Evolutionary conservation across 164 flowering plant genomes (phyloP), one percentile per base, ranked within the genome.

Genomic region (Vitis rupestris): DNA sequence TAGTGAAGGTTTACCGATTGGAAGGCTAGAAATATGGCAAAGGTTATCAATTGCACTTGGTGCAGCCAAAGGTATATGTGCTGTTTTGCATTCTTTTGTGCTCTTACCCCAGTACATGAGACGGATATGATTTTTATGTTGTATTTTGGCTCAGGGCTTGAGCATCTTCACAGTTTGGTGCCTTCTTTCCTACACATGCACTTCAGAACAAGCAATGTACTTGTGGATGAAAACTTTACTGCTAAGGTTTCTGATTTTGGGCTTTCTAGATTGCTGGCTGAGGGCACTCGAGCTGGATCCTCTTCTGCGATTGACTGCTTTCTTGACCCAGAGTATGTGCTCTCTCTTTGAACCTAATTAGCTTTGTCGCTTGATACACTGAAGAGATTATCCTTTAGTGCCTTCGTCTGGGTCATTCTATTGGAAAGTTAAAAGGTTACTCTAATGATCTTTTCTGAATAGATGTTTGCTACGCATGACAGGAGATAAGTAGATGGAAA

Each of bases 201-300:
- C 75, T 83, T 85, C 82, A 76, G 76, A 67, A 79, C 83, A 9
- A 68, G 82, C 65, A 85, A 81, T 23, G 83, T 85, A 72, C 85
- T 83, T 29, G 55, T 85, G 17, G 86, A 85, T 71, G 82, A 80
- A 31, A 73, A 79, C 59, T 83, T 69, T 59, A 56, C 55, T 17
- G 72, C 83, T 56, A 83, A 78, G 75, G 85, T 85, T 69, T 80
- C 85, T 72, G 88, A 85, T 72, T 79, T 66, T 66, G 88, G 86
- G 63, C 71, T 85, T 44, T 72, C 77, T 27, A 79, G 74, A 64
- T 65, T 84, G 63, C 63, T 82, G 16, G 50, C 49, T 37, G 78
- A 78, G 47, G 66, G 61, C 58, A 47, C 60, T 52, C 75, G 67
- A 17, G 82, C 80, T 13, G 86, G 80, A 70, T 64, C 84, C 55